A percentile compares a stretch with the other conserved stretches of the same genome.
Conservation (phyloP, 805 yeast species). For the Millerago galiae region DNA sequence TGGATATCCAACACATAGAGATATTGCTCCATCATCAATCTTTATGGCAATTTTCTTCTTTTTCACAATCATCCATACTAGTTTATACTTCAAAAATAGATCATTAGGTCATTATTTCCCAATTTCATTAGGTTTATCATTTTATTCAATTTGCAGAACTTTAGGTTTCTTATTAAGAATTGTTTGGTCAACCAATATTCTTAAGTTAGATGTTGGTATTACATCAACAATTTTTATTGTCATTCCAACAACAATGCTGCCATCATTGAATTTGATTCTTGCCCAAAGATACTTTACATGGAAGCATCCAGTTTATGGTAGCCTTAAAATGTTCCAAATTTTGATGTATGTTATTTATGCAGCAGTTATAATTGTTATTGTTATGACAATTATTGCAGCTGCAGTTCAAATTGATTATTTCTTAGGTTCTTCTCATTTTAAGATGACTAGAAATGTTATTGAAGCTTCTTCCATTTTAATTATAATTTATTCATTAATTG, state of each 20-base stretch:
- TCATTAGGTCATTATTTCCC: slow-evolving; percentile 55
- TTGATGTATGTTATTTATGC: slow-evolving; percentile 45
- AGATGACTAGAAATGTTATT: slow-evolving; percentile 48
- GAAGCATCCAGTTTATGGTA: slow-evolving; percentile 70
- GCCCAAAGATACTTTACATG: slow-evolving; percentile 73
- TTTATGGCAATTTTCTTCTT: slow-evolving; percentile 49
- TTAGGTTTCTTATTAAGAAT: slow-evolving; percentile 56
- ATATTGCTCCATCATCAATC: slow-evolving; percentile 54
- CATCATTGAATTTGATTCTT: slow-evolving; percentile 53
- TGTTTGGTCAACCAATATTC: slow-evolving; percentile 48
- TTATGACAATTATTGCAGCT: slow-evolving; percentile 62
- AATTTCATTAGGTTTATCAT: slow-evolving; percentile 44
- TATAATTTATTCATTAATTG: slow-evolving; percentile 46
- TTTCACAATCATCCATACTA: slow-evolving; percentile 37
- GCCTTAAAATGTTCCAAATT: slow-evolving; percentile 40
- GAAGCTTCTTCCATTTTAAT: slow-evolving; percentile 46
- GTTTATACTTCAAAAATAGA: slow-evolving; percentile 41
- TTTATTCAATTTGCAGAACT: slow-evolving; percentile 47
- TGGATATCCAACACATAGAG: slow-evolving; percentile 46
- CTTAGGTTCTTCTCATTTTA: slow-evolving; percentile 37
- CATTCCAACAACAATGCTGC: slow-evolving; percentile 52
- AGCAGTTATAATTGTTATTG: slow-evolving; percentile 48
- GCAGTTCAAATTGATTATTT: slow-evolving; percentile 53
- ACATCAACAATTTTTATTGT: slow-evolving; percentile 51
- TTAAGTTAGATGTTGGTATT: slow-evolving; percentile 43